A percentile compares a stretch with the other conserved stretches of the same genome.
Conservation (phyloP, 2,329 filamentous ascomycete genomes). For the Calonectria henricotiae region DNA sequence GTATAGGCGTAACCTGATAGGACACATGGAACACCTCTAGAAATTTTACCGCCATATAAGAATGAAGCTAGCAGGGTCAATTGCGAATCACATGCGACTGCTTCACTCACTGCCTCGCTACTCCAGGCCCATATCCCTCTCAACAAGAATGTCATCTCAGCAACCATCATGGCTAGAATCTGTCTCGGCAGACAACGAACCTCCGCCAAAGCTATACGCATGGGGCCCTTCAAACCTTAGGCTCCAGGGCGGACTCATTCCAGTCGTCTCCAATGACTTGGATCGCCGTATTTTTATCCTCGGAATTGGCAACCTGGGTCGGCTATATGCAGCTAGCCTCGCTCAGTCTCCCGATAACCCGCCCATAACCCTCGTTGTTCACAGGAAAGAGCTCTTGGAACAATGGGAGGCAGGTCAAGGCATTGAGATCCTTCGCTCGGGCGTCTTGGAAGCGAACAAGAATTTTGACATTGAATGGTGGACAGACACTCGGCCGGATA, state of each 20-base stretch:
- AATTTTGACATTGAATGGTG: constrained; percentile 71
- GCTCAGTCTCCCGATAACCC: constrained; percentile 74
- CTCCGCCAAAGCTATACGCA: constrained; percentile 58
- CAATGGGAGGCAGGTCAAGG: constrained; percentile 65
- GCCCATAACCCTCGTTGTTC: constrained; percentile 86
- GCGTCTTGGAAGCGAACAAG: constrained; percentile 53
- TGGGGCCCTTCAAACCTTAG: constrained; percentile 56
- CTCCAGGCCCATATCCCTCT: neutral
- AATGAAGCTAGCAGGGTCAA: constrained; percentile 18
- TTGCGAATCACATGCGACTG: constrained; percentile 6
- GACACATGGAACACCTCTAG: neutral
- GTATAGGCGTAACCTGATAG: neutral
- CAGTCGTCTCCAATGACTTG: constrained; percentile 33
- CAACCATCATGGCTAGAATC: constrained; percentile 57
- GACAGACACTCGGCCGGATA: constrained; percentile 62
- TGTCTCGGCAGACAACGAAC: constrained; percentile 49
- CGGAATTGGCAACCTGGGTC: constrained; percentile 86
- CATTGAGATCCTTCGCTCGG: constrained; percentile 63
- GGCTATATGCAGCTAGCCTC: constrained; percentile 83
- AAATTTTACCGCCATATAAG: neutral
- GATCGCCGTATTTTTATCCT: constrained; percentile 80
- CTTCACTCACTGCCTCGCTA: neutral
- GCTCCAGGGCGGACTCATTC: constrained; percentile 7
- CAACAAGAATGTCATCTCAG: constrained; percentile 49
- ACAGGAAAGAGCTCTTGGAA: constrained; percentile 69